Evolutionary conservation across 345 rosid genomes (phyloP).

Genomic region (Rhodamnia rubescens): DNA sequence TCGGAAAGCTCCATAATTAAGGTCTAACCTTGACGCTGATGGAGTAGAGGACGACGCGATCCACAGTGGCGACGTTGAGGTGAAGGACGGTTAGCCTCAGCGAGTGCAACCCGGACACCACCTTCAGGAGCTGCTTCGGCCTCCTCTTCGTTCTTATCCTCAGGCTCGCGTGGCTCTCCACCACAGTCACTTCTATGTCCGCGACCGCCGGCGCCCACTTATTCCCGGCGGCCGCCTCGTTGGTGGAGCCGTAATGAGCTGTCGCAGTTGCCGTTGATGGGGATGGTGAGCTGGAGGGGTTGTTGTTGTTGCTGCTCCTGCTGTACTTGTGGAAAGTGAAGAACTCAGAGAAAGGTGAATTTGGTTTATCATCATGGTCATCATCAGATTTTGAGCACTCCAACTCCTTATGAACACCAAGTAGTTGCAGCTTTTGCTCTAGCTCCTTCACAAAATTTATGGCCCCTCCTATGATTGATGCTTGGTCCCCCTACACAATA

Average conservation of each 20-base stretch:
- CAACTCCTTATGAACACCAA: conserved; percentile 17
- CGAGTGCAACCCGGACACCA: conserved; percentile 54
- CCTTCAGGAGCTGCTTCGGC: conserved; percentile 60
- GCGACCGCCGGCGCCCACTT: conserved; percentile 21
- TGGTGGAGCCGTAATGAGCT: neutral
- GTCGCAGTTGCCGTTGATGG: neutral
- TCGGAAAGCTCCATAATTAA: neutral
- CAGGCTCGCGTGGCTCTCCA: conserved; percentile 73
- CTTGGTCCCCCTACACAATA: conserved; percentile 31
- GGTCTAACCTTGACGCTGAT: conserved; percentile 67
- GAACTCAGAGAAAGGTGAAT: conserved; percentile 37
- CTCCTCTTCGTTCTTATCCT: conserved; percentile 60
- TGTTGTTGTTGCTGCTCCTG: neutral
- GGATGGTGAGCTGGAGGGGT: conserved; percentile 17
- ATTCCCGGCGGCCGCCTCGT: conserved; percentile 7
- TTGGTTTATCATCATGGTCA: neutral
- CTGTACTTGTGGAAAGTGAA: conserved; percentile 53
- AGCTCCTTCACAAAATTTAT: conserved; percentile 41
- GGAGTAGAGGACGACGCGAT: conserved; percentile 56
- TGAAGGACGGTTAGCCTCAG: conserved; percentile 69
- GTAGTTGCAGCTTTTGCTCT: conserved; percentile 21
- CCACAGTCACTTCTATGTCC: conserved; percentile 80
- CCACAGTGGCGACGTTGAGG: conserved; percentile 57
- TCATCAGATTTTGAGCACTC: conserved; percentile 11
- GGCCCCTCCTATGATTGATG: conserved; percentile 42